phyloP scores from a whole-genome alignment of 2,329 filamentous ascomycete species.

The Parastagonospora avenae region DNA sequence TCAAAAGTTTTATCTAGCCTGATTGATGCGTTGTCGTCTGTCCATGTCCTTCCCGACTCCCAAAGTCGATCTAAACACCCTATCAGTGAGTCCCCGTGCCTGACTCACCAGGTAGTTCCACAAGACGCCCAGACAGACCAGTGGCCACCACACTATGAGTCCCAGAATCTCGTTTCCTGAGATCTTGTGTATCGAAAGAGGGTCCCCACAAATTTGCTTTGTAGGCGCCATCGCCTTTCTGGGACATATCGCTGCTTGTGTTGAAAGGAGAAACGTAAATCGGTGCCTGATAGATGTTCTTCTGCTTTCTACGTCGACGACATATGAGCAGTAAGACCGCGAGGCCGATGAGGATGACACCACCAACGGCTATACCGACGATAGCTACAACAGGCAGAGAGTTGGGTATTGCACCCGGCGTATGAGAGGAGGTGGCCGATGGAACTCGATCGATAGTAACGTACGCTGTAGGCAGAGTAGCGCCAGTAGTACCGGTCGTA shows the following conservation, averaged over 20 bases:
- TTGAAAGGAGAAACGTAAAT: constrained; percentile 27
- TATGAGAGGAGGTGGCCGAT: background rate
- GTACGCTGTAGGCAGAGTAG: background rate
- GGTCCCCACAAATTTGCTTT: no score
- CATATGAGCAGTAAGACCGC: constrained; percentile 13
- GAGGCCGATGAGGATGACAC: constrained; percentile 13
- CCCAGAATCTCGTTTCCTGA: no score
- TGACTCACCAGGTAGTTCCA: no score
- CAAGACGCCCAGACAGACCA: no score
- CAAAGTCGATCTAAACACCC: no score
- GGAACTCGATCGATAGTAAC: background rate
- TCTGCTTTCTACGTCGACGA: constrained; percentile 13
- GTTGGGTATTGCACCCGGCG: background rate
- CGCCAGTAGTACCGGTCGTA: background rate
- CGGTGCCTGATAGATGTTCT: constrained; percentile 27
- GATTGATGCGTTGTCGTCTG: no score
- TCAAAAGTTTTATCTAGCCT: no score
- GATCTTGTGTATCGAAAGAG: no score
- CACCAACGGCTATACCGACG: constrained; percentile 30
- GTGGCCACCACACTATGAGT: no score
- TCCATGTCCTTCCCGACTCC: no score
- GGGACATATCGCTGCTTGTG: constrained; percentile 31
- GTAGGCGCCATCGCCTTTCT: background rate
- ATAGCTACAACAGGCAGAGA: constrained; percentile 21
- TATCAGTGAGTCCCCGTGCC: no score